phyloP scores from a whole-genome alignment of 2,329 filamentous ascomycete genomes.

The Cladosporium sp. region DNA sequence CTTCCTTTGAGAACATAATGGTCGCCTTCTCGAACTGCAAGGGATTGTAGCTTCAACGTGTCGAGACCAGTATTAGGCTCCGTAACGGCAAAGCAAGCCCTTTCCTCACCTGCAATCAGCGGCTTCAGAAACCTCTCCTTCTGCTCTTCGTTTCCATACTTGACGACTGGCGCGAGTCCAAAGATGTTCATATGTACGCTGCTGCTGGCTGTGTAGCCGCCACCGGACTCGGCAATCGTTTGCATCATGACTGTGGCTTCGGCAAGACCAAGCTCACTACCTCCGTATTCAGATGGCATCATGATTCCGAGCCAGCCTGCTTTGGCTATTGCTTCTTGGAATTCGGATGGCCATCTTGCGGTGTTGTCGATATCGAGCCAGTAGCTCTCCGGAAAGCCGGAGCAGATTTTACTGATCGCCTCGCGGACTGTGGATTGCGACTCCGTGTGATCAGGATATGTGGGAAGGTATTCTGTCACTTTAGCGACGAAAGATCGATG shows the following conservation, averaged over 20 bases:
- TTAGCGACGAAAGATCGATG: constrained; percentile 10
- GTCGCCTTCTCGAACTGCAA: constrained; percentile 33
- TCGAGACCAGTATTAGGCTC: constrained; percentile 44
- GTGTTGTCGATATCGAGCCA: constrained; percentile 38
- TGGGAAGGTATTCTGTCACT: constrained; percentile 28
- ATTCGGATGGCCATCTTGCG: constrained; percentile 38
- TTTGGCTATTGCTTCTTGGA: constrained; percentile 37
- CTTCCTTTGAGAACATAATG: constrained; percentile 37
- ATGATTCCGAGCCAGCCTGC: constrained; percentile 46
- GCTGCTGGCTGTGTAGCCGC: constrained; percentile 40
- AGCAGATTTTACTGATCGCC: constrained; percentile 42
- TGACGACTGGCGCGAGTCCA: constrained; percentile 42
- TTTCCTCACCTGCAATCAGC: constrained; percentile 38
- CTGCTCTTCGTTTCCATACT: constrained; percentile 42
- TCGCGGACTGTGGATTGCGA: constrained; percentile 41
- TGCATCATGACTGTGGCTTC: constrained; percentile 48
- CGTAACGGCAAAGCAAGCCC: constrained; percentile 42
- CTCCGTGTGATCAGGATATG: constrained; percentile 36
- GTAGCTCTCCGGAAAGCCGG: constrained; percentile 39
- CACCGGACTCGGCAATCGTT: constrained; percentile 44
- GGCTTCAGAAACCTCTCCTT: constrained; percentile 38
- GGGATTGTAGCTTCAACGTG: constrained; percentile 38
- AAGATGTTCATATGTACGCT: constrained; percentile 49
- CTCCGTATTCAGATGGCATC: constrained; percentile 40
- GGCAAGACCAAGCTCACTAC: constrained; percentile 38